A percentile compares a stretch with the other conserved stretches of the same genome.
These are phyloP conservation scores for Neurospora terricola DNA, from an alignment of 495 filamentous ascomycete genomes.

Conservation along the genomic window DNA sequence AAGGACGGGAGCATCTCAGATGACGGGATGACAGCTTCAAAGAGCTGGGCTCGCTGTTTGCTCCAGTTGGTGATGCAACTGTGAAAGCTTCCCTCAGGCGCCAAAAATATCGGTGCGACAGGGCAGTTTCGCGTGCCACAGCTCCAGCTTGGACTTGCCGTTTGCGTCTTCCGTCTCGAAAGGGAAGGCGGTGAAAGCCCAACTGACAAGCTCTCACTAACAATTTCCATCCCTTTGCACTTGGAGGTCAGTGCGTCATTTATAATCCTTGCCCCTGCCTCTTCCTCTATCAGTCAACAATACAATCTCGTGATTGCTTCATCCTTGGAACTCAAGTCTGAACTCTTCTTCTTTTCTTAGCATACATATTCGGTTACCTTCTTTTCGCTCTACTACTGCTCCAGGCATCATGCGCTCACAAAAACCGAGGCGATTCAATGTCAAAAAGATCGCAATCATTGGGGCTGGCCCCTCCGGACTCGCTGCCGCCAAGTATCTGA, in stretches of 20 bases:
- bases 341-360: not conserved
- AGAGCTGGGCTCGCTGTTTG: not conserved
- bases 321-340: not conserved
- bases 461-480: conserved; percentile 64
- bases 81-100: not conserved
- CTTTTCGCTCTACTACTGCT: not conserved
- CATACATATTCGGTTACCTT: not conserved
- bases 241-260: not conserved
- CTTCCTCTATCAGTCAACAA: not conserved
- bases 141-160: not conserved
- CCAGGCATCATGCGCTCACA: conserved; percentile 17
- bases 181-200: not conserved
- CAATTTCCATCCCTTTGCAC: not conserved
- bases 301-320: not conserved
- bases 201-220: not conserved
- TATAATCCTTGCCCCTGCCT: not conserved
- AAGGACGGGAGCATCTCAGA: not conserved
- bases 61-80: not conserved
- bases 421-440: conserved; percentile 19
- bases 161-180: not conserved
- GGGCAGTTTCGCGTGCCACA: not conserved
- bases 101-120: conserved; percentile 1
- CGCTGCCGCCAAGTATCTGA: conserved; percentile 60
- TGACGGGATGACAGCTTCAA: not conserved
- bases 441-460: conserved; percentile 53